Conservation (phyloP, 305 asterid genomes). For the Withania somnifera region DNA sequence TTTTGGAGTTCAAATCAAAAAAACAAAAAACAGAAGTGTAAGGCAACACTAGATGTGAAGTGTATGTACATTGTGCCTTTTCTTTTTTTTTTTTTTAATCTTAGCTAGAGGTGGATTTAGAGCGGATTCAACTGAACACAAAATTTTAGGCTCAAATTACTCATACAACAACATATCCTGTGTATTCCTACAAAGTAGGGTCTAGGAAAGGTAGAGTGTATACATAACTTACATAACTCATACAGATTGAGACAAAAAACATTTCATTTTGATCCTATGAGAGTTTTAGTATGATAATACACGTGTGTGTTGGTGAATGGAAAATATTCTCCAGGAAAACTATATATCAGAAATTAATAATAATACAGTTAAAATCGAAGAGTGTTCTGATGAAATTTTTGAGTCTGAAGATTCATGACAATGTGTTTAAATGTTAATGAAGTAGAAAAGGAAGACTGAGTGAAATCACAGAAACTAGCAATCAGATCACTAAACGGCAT, state of each 20-base stretch:
- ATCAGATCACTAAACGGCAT: neutral
- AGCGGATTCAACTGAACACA: neutral
- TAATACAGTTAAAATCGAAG: neutral
- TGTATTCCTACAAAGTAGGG: too few species aligned
- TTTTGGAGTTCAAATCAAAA: neutral
- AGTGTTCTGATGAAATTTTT: neutral
- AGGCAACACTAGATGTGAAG: neutral
- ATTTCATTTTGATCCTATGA: neutral
- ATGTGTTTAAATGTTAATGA: neutral
- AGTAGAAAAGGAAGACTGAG: neutral
- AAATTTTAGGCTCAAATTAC: neutral
- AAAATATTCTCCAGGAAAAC: neutral
- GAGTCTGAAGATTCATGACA: neutral
- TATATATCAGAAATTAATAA: neutral
- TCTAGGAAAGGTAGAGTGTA: too few species aligned
- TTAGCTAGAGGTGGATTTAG: neutral
- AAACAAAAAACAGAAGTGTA: neutral
- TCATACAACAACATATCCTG: neutral
- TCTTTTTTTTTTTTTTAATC: too few species aligned
- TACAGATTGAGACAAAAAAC: too few species aligned
- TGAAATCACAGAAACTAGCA: neutral
- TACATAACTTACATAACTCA: too few species aligned
- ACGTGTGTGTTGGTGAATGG: neutral
- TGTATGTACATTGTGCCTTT: neutral
- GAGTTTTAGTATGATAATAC: neutral